A percentile compares a stretch with the other conserved stretches of the same genome.
Evolutionary conservation across 139 green algal species (phyloP).

Genomic region (Asterochloris erici): DNA sequence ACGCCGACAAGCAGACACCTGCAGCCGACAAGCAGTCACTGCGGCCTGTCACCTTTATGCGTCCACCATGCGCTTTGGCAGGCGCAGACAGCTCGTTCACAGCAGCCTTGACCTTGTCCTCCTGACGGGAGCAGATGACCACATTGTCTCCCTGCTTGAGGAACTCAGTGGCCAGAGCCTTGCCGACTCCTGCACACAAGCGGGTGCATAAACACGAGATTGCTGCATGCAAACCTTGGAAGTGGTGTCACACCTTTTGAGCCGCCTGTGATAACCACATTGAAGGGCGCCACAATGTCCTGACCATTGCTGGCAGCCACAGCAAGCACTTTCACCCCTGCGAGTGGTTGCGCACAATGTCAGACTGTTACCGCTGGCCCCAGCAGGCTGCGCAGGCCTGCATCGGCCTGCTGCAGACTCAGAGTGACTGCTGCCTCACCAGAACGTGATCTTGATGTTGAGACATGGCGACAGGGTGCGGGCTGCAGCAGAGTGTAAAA

Average conservation of each 20-base stretch:
- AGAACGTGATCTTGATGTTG: too few species aligned
- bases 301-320: constrained; percentile 6
- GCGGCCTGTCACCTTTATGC: not conserved
- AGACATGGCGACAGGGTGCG: too few species aligned
- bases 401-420: too few species aligned
- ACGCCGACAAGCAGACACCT: not conserved
- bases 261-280: constrained; percentile 50
- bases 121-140: constrained; percentile 71
- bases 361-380: too few species aligned
- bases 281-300: constrained; percentile 29
- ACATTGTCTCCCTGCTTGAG: constrained; percentile 61
- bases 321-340: not conserved
- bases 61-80: not conserved
- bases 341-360: too few species aligned
- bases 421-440: too few species aligned
- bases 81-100: constrained; percentile 50
- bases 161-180: constrained; percentile 79
- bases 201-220: too few species aligned
- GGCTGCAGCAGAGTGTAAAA: too few species aligned
- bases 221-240: not conserved
- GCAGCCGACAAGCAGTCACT: not conserved
- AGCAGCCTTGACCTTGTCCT: constrained; percentile 30
- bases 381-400: too few species aligned
- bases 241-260: constrained; percentile 29
- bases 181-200: constrained; percentile 61